Conservation (phyloP, 495 filamentous ascomycete species). For the Aspergillus bertholletiae region DNA sequence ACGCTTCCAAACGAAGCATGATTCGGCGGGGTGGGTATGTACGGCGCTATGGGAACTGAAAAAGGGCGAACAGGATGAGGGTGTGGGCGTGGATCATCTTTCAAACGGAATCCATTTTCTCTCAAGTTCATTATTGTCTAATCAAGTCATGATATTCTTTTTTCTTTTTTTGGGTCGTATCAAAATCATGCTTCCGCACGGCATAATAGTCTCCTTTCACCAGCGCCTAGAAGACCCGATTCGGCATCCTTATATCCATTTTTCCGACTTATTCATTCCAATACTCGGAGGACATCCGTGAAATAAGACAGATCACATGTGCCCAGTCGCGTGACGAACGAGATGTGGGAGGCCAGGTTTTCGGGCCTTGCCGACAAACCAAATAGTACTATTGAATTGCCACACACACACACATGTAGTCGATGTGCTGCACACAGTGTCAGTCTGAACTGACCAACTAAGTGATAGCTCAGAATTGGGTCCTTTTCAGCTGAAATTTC, state of each 20-base stretch:
- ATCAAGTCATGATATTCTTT: no score
- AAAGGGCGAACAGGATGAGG: no score
- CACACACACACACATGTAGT: background rate
- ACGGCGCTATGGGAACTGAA: background rate
- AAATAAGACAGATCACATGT: constrained; percentile 1
- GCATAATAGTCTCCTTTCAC: background rate
- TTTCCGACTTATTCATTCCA: background rate
- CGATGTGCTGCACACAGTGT: background rate
- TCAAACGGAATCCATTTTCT: background rate
- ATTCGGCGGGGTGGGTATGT: background rate
- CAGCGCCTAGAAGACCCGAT: background rate
- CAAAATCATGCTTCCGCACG: background rate
- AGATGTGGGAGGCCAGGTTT: background rate
- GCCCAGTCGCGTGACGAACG: background rate
- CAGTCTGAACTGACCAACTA: background rate
- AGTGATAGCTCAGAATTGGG: background rate
- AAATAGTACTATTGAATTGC: background rate
- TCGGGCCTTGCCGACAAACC: background rate
- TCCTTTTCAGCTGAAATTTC: background rate
- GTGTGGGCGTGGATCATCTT: background rate
- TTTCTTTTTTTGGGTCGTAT: background rate
- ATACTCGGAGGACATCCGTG: background rate
- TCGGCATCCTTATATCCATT: background rate
- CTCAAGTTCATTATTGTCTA: background rate
- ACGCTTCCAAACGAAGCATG: background rate